Base-by-base conservation (phyloP, 2,329 filamentous ascomycete species). In the Penicillium paneum region DNA sequence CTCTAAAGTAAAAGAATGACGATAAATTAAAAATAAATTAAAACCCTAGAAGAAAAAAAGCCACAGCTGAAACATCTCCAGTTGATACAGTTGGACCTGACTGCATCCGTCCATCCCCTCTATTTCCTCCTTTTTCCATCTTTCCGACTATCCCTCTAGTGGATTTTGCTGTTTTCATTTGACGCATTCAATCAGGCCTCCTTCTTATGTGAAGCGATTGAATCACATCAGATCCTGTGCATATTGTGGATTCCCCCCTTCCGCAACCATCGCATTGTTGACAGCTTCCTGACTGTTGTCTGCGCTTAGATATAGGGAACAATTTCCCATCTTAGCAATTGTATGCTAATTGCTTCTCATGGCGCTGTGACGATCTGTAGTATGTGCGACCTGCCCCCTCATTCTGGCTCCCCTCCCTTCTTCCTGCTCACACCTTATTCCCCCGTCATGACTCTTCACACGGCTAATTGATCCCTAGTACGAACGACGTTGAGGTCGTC, bases 401-500 rank as follows among this genome's bases (percentile, higher is more conserved):
- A 58, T 60, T 59, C 29, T 60, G 59, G 57, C 55, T 57, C 57
- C 56, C 57, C 53, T 57, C 39, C 40, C 29, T 55, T 55, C 17
- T 17, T 61, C 60, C 55, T 55, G 49, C 55, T 36, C 52, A 55
- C 32, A 13, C 24, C 24, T 24, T 21, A 34, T 39, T 56, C 40
- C 34, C 34, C 36, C 17, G 17, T 26, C 31, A 31, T 42, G 51
- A 15, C 19, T 11, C 1, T n/a, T 32, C 28, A 24, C 19, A 40
- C 15, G 43, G 35, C 46, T 60, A 52, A 60, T 54, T 32, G 35
- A 47, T 24, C 21, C 21, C 32, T 52, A 68, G 65, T 68, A 63
- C 61, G 58, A 67, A 57, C 61, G 63, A 67, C 65, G 59, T 54
- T 57, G 55, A 64, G 55, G 60, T 67, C 65, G 64, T 69, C 62